Base-by-base conservation (phyloP, 1,284 basidiomycete genomes). In the Irpex lacteus region DNA sequence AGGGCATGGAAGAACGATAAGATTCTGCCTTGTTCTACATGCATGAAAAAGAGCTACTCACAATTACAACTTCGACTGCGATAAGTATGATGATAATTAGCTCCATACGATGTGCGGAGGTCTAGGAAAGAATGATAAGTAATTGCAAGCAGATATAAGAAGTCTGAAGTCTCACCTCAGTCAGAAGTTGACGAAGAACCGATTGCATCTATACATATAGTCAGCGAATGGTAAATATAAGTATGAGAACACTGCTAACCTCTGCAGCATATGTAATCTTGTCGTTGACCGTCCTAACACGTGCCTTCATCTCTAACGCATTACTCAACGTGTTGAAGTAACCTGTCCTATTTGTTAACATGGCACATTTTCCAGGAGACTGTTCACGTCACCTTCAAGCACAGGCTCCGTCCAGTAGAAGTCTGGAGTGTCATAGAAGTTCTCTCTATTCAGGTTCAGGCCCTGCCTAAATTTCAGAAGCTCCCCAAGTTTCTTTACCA, bases 241-340 rank as follows among this genome's bases (percentile, higher is more conserved):
- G 6, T 19, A 49, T 11, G 0, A 21, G 15, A 58, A 18, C 13
- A 18, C 50, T 58, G 47, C 82, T 75, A 37, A 90, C 88, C 80
- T 97, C 95, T 11, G 92, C 90, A 6, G 95, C 94, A 76, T 97
- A 96, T 11, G 94, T 95, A 64, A 96, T 95, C 74, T 96, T 96
- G 71, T 94, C 91, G 73, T 96, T 96, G 62, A 96, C 85, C 0
- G 90, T 86, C 40, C 86, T 83, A 2, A 92, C 93, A 34, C 95
- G 85, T 44, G 86, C 80, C 71, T 87, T 89, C 67, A 97, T 89
- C 72, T 97, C 95, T 50, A 96, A 81, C 13, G 94, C 94, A 62
- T 85, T 80, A 60, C 87, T 91, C 70, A 96, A 79, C 1, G 88
- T 87, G 72, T 94, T 90, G 76, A 97, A 96, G 74, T 92, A 90